A percentile compares a stretch with the other conserved stretches of the same genome.
Conservation (phyloP, 306 rosid species). For the Begonia peltatifolia region DNA sequence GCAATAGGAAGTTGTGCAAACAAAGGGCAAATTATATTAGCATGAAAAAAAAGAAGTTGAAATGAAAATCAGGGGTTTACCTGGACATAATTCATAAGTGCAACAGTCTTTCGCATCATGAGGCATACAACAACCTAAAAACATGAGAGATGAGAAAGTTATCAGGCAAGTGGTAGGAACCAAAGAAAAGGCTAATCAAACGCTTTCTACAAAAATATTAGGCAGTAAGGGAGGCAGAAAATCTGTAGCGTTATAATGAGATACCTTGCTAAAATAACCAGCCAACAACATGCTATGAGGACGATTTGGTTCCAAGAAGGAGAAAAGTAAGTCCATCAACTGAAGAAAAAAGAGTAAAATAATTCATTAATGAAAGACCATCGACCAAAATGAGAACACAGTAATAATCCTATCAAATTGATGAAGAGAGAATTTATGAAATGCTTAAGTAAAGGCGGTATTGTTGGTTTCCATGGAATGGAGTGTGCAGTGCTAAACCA, state of each 20-base stretch:
- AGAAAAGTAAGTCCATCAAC: conserved; percentile 91
- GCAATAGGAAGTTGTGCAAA: too few species aligned
- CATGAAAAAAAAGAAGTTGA: not conserved
- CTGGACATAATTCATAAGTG: conserved; percentile 95
- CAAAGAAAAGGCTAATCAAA: not conserved
- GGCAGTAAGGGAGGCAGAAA: not conserved
- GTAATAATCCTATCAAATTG: conserved; percentile 2
- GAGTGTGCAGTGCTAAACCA: too few species aligned
- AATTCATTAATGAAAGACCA: not conserved
- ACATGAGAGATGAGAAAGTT: not conserved
- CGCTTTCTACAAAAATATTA: not conserved
- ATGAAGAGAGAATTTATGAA: not conserved
- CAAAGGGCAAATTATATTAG: not conserved
- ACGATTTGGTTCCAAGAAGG: conserved; percentile 86
- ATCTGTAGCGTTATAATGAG: conserved; percentile 4
- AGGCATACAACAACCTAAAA: conserved; percentile 89
- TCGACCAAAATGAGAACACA: not conserved
- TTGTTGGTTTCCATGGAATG: too few species aligned
- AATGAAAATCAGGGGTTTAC: conserved; percentile 26
- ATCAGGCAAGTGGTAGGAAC: not conserved
- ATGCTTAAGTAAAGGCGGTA: too few species aligned
- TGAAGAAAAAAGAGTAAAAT: conserved; percentile 20
- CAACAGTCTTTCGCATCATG: conserved; percentile 85
- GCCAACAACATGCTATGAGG: conserved; percentile 72
- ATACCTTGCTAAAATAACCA: conserved; percentile 95